Evolutionary conservation across 179 eudicot species (phyloP), one percentile per base, ranked within the genome.

Genomic region (Gypsophila paniculata): DNA sequence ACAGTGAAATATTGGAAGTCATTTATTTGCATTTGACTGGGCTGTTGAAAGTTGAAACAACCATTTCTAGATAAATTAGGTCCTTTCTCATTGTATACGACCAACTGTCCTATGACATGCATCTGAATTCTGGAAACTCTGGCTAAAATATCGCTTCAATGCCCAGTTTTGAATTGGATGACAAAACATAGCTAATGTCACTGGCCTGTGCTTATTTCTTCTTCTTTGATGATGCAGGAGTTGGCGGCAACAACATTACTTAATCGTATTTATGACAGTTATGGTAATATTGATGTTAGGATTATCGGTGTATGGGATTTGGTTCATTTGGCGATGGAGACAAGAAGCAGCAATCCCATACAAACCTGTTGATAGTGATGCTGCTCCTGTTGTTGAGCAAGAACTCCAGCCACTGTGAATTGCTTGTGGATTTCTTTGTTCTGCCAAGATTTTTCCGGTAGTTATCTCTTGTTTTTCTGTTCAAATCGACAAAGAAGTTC

Each of bases 391-490:
- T 26, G 76, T 84, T 18, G 96, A 91, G 86, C 96, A 89, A 81
- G 97, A 94, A 84, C 89, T 94, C 60, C 97, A 94, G 78, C 96
- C 94, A 1, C 75, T 85, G 76, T 84, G 71, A 79, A 44, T 29
- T 25, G 65, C 17, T 42, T 23, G 62, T 4, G 26, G 6, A 48
- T 38, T 63, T 46, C 23, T 59, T 32, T 49, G 14, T 14, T 46
- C 36, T 74, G 25, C 38, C 48, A 67, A 59, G 22, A 34, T 29
- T 72, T 72, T 75, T 61, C 65, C 57, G 61, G 61, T 69, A 60
- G 36, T 46, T 65, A 29, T 68, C 14, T 52, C 19, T 68, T 18
- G 19, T 17, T 52, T 61, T 55, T 21, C 32, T 9, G 8, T 69
- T 68, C 59, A 34, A 69, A 32, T 36, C 46, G 26, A 53, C 48